Conservation (phyloP, 345 rosid species). For the Pistacia integerrima region DNA sequence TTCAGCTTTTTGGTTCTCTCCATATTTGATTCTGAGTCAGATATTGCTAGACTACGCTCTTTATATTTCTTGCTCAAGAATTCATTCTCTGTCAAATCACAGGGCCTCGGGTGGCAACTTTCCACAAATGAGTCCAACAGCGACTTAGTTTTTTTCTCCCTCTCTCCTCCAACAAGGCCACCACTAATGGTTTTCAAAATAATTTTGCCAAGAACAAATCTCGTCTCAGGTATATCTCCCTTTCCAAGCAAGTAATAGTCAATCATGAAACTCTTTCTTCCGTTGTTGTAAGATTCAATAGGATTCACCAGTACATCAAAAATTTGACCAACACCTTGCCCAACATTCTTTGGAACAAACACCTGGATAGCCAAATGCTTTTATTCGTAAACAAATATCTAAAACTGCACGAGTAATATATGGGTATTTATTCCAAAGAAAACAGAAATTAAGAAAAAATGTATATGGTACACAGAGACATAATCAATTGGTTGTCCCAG, state of each 20-base stretch:
- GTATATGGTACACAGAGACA: neutral
- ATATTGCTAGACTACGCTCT: slow-evolving; percentile 8
- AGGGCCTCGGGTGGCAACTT: slow-evolving; percentile 16
- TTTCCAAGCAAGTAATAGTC: slow-evolving; percentile 54
- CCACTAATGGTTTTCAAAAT: slow-evolving; percentile 66
- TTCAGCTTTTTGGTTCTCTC: slow-evolving; percentile 28
- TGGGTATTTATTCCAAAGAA: neutral
- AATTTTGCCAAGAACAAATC: slow-evolving; percentile 76
- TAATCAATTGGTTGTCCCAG: neutral
- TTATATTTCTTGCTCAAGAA: slow-evolving; percentile 20
- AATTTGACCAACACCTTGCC: slow-evolving; percentile 33
- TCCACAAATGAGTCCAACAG: slow-evolving; percentile 11
- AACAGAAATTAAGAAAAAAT: neutral
- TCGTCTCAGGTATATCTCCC: slow-evolving; percentile 58
- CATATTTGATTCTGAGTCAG: slow-evolving; percentile 20
- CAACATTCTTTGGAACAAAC: slow-evolving; percentile 57
- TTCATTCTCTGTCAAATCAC: slow-evolving; percentile 20
- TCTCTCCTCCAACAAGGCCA: slow-evolving; percentile 29
- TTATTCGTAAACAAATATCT: neutral
- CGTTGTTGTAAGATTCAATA: slow-evolving; percentile 34
- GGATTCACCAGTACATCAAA: slow-evolving; percentile 47
- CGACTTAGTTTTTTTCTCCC: slow-evolving; percentile 18
- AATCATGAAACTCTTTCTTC: slow-evolving; percentile 37
- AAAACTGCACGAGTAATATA: neutral
- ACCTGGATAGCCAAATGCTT: slow-evolving; percentile 41